These are phyloP conservation scores for Lasiodiplodia gonubiensis DNA, from an alignment of 2,329 filamentous ascomycete genomes.

Conservation along the genomic window DNA sequence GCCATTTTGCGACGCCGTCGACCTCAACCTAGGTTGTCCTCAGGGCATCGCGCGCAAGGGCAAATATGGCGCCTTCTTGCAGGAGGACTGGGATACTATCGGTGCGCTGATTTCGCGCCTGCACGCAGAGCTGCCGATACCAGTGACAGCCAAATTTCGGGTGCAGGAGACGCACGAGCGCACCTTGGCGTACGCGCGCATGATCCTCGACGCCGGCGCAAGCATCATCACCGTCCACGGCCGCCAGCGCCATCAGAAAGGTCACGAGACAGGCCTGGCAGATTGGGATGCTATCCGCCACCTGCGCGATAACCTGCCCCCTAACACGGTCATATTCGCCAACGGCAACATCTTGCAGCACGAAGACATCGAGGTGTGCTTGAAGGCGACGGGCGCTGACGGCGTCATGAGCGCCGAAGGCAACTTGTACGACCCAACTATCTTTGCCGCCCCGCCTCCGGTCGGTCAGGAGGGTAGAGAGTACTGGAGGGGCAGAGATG, in stretches of 20 bases:
- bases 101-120: slow-evolving; percentile 82
- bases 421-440: slow-evolving; percentile 86
- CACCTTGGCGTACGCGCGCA: slow-evolving; percentile 86
- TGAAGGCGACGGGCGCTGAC: slow-evolving; percentile 85
- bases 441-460: slow-evolving; percentile 75
- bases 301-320: slow-evolving; percentile 79
- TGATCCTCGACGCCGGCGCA: slow-evolving; percentile 84
- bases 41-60: slow-evolving; percentile 93
- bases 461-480: slow-evolving; percentile 70
- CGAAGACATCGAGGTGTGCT: slow-evolving; percentile 76
- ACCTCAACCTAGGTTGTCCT: slow-evolving; percentile 93
- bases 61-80: slow-evolving; percentile 90
- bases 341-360: slow-evolving; percentile 92
- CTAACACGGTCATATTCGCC: slow-evolving; percentile 91
- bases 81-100: slow-evolving; percentile 88
- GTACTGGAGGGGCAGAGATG: slow-evolving; percentile 83
- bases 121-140: slow-evolving; percentile 77
- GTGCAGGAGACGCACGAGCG: slow-evolving; percentile 85
- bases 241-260: slow-evolving; percentile 87
- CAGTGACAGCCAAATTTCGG: slow-evolving; percentile 93
- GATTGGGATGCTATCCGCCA: slow-evolving; percentile 89
- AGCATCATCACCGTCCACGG: slow-evolving; percentile 95
- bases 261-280: slow-evolving; percentile 89
- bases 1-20: slow-evolving; percentile 91
- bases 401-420: slow-evolving; percentile 96